Base-by-base conservation (phyloP, 2,329 filamentous ascomycete genomes). In the Lojkania enalia region DNA sequence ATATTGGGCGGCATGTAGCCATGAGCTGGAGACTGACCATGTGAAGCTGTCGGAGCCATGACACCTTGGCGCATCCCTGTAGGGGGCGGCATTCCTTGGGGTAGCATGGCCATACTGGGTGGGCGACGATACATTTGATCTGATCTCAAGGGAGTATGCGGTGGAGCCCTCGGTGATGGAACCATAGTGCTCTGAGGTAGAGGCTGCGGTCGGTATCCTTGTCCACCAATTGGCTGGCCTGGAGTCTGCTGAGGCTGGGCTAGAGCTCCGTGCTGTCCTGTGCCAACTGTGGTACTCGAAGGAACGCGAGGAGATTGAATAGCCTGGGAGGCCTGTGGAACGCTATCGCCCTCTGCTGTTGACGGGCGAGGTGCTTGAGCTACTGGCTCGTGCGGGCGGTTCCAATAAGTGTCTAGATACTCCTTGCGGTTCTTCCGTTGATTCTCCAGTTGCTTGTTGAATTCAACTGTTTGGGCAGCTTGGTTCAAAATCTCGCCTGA, bases 391-490 rank as follows among this genome's bases (percentile, higher is more conserved):
- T 95, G 90, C 9, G 88, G 86, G 49, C 87, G 81, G 53, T 86
- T 82, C 87, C 91, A 97, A 54, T 90, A 81, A 43, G 83, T 84
- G 42, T 92, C 85, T 53, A 95, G 77, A 56, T 90, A 95, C 46
- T 91, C 85, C 47, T 79, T 82, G 46, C 94, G 87, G 71, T 87
- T 85, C 29, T 84, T 83, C 46, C 92, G 86, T 68, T 91, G 87
- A 57, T 87, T 82, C 61, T 87, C 90, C 39, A 97, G 77, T 35
- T 82, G 81, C 60, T 94, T 90, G 74, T 92, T 97, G 74, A 87
- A 95, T 57, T 97, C 92, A 46, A 90, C 89, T 14, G 92, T 87
- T 52, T 95, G 89, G 39, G 89, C 84, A 20, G 90, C 89, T 69
- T 96, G 90, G 35, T 87, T 86, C 54, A 94, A 78, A 42, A 97